phyloP scores from a whole-genome alignment of 2,329 filamentous ascomycete genomes.

The Scedosporium minutisporum region DNA sequence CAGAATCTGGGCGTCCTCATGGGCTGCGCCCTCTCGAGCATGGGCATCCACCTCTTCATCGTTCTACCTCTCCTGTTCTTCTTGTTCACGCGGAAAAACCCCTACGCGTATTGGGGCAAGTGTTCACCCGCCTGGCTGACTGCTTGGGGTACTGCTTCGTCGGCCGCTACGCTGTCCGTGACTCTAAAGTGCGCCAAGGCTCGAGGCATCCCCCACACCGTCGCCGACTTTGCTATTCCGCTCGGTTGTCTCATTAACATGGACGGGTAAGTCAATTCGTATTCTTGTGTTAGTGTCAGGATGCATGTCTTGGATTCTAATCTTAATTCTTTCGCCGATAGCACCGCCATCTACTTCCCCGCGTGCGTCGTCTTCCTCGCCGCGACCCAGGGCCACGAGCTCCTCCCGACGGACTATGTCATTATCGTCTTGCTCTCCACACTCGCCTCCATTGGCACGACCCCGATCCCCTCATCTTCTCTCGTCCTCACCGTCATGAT shows the following conservation, averaged over 20 bases:
- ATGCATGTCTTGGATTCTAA: conserved; percentile 6
- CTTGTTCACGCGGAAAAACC: conserved; percentile 31
- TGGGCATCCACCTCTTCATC: conserved; percentile 36
- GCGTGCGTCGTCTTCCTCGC: conserved; percentile 43
- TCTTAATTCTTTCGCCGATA: conserved; percentile 13
- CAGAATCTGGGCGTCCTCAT: conserved; percentile 40
- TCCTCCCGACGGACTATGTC: conserved; percentile 35
- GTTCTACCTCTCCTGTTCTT: conserved; percentile 34
- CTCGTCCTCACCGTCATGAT: conserved; percentile 44
- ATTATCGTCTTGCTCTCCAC: conserved; percentile 39
- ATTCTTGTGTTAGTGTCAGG: neutral
- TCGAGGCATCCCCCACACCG: conserved; percentile 29
- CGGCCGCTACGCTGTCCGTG: conserved; percentile 40
- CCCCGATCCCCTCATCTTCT: conserved; percentile 42
- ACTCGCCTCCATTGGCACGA: conserved; percentile 42
- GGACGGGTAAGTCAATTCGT: conserved; percentile 26
- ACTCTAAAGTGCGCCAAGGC: conserved; percentile 32
- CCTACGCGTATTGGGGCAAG: conserved; percentile 36
- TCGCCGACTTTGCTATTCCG: conserved; percentile 36
- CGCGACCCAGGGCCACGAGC: conserved; percentile 34
- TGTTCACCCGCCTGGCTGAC: conserved; percentile 43
- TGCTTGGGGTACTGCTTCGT: conserved; percentile 44
- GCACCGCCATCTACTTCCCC: conserved; percentile 46
- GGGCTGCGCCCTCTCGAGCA: conserved; percentile 32
- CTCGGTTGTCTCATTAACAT: conserved; percentile 41